A percentile compares a stretch with the other conserved stretches of the same genome.
Evolutionary conservation across 2,329 filamentous ascomycete genomes (phyloP).

Genomic region (Xenosphaeropsis pyriputrescens): DNA sequence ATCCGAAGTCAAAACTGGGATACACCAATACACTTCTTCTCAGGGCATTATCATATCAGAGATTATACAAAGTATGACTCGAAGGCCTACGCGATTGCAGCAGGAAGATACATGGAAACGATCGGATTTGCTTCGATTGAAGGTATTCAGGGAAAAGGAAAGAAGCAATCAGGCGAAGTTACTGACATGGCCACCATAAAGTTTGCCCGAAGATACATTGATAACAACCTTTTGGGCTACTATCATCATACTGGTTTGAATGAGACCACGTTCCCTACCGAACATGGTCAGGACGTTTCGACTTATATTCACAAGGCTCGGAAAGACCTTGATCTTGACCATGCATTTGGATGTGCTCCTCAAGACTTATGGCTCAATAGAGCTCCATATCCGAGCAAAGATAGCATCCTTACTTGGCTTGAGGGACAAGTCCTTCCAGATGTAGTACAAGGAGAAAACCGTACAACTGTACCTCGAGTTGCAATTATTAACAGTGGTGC

Average conservation of each 20-base stretch:
- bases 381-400: slow-evolving; percentile 53
- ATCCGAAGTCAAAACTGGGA: slow-evolving; percentile 67
- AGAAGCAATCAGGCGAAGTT: slow-evolving; percentile 13
- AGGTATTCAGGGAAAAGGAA: slow-evolving; percentile 27
- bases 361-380: slow-evolving; percentile 70
- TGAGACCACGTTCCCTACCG: slow-evolving; percentile 58
- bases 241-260: slow-evolving; percentile 68
- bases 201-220: slow-evolving; percentile 76
- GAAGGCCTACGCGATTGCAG: slow-evolving; percentile 66
- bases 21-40: slow-evolving; percentile 82
- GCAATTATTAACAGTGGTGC: slow-evolving; percentile 80
- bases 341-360: slow-evolving; percentile 71
- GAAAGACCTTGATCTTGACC: slow-evolving; percentile 55
- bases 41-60: slow-evolving; percentile 79
- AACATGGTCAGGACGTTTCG: slow-evolving; percentile 58
- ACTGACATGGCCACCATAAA: slow-evolving; percentile 25
- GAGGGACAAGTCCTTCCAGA: slow-evolving; percentile 60
- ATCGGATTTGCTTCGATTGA: slow-evolving; percentile 85
- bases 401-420: slow-evolving; percentile 74
- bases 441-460: slow-evolving; percentile 39
- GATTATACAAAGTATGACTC: slow-evolving; percentile 71
- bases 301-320: slow-evolving; percentile 55
- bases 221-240: slow-evolving; percentile 81
- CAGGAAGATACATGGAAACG: slow-evolving; percentile 87
- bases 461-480: slow-evolving; percentile 48